Conservation (phyloP, 768 basidiomycete genomes). For the Scleroderma bovista region DNA sequence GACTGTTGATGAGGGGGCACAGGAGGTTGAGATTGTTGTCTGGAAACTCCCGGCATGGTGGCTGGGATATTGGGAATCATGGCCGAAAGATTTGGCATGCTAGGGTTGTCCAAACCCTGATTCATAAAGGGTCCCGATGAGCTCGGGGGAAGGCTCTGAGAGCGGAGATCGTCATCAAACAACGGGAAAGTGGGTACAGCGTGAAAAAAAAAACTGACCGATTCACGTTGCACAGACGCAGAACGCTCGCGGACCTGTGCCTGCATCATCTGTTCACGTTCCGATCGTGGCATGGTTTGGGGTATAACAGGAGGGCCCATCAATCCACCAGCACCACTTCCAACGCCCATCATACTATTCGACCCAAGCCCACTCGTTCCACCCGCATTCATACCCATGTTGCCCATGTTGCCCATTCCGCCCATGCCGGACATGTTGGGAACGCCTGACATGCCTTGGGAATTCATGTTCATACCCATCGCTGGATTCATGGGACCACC, state of each 20-base stretch:
- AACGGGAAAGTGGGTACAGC: not conserved
- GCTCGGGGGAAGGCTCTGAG: constrained; percentile 21
- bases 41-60: constrained; percentile 8
- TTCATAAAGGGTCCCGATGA: constrained; percentile 17
- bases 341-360: constrained; percentile 21
- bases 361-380: constrained; percentile 15
- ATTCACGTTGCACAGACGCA: constrained; percentile 20
- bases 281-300: constrained; percentile 19
- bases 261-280: constrained; percentile 23
- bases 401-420: constrained; percentile 13
- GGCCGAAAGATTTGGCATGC: constrained; percentile 3
- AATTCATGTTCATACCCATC: constrained; percentile 14
- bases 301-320: constrained; percentile 37
- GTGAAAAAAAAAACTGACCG: constrained; percentile 10
- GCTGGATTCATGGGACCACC: constrained; percentile 8
- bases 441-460: constrained; percentile 9
- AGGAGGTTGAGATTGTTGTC: constrained; percentile 23
- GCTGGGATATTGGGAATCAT: constrained; percentile 5
- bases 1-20: constrained; percentile 19
- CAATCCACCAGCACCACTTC: constrained; percentile 23
- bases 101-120: constrained; percentile 13
- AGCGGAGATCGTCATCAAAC: constrained; percentile 1
- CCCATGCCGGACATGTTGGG: constrained; percentile 11
- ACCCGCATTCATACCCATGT: constrained; percentile 16
- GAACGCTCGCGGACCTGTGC: constrained; percentile 20